Base-by-base conservation (phyloP, 768 basidiomycete genomes). In the Strobilomyces echinocephalus region DNA sequence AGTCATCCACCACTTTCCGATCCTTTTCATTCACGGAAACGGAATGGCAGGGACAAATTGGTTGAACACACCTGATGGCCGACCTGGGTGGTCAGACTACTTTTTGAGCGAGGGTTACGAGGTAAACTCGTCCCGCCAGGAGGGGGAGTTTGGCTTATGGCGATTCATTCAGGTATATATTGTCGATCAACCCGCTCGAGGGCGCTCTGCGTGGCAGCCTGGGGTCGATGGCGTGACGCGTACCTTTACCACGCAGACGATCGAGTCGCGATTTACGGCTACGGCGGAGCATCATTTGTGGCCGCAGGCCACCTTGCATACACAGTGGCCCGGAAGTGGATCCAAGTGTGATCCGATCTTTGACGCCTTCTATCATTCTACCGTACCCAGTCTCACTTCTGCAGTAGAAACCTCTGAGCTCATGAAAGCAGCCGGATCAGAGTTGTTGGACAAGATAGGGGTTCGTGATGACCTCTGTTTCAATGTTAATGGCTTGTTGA, bases 61-160 rank as follows among this genome's bases (percentile, higher is more conserved):
- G 60, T 60, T 81, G 41, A 79, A 79, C 50, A 81, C 80, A 0
- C 79, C 79, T 1, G 80, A 81, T 60, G 78, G 77, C 24, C 70
- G 78, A 55, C 61, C 70, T 10, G 79, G 80, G n/a, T 81, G 80
- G 79, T 76, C 76, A n/a, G 79, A 81, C 64, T 79, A 76, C 62
- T 79, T 81, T 50, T 59, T 81, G 52, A 63, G 70, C 46, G 56
- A 75, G 58, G 79, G 79, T 35, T 80, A 78, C 53, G 79, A 80
- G 67, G 79, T 80, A 60, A 50, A 34, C 24, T 35, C 10, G 8
- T 11, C 15, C 12, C 18, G 10, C 16, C 28, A 18, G 35, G n/a
- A 38, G 36, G n/a, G 8, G 20, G 3, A 30, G 26, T 21, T 21
- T 6, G 12, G 31, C 7, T 56, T 46, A 57, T 16, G 30, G 35